phyloP scores from a whole-genome alignment of 768 basidiomycete species.

The Naganishia kalamii region DNA sequence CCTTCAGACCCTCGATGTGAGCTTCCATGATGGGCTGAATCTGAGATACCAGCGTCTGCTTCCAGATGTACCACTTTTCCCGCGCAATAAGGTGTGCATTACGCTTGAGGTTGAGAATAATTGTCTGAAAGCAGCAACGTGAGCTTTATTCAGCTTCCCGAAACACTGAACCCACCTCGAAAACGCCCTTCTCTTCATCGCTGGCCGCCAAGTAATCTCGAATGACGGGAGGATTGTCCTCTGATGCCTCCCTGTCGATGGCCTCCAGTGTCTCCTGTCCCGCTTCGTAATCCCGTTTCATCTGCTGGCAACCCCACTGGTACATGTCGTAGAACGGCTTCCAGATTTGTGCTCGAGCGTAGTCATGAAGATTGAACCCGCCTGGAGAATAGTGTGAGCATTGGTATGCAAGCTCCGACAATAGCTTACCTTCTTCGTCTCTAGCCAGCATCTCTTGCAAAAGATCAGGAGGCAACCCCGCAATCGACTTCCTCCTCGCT shows the following conservation, averaged over 20 bases:
- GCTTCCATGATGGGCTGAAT: conserved; percentile 36
- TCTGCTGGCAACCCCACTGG: conserved; percentile 41
- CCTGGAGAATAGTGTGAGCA: not conserved
- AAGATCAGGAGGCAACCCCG: conserved; percentile 29
- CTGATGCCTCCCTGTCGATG: conserved; percentile 29
- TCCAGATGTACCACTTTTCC: conserved; percentile 46
- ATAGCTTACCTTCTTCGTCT: conserved; percentile 11
- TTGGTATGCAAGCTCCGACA: no score
- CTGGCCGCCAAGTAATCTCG: conserved; percentile 43
- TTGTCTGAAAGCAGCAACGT: conserved; percentile 18
- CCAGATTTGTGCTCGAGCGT: conserved; percentile 38
- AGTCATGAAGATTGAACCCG: conserved; percentile 37
- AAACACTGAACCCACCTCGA: conserved; percentile 40
- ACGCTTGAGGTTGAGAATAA: conserved; percentile 37
- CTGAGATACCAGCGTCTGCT: conserved; percentile 33
- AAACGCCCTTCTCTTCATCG: conserved; percentile 45
- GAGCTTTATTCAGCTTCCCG: not conserved
- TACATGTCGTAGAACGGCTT: conserved; percentile 41
- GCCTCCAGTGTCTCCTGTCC: conserved; percentile 27
- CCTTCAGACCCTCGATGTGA: conserved; percentile 30
- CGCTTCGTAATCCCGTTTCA: conserved; percentile 37
- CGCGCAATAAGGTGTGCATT: conserved; percentile 43
- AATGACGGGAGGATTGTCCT: conserved; percentile 41
- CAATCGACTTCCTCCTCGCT: conserved; percentile 39
- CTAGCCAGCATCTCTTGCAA: conserved; percentile 16